phyloP scores from a whole-genome alignment of 2,329 filamentous ascomycete species.

The Arthrinium phaeospermum region DNA sequence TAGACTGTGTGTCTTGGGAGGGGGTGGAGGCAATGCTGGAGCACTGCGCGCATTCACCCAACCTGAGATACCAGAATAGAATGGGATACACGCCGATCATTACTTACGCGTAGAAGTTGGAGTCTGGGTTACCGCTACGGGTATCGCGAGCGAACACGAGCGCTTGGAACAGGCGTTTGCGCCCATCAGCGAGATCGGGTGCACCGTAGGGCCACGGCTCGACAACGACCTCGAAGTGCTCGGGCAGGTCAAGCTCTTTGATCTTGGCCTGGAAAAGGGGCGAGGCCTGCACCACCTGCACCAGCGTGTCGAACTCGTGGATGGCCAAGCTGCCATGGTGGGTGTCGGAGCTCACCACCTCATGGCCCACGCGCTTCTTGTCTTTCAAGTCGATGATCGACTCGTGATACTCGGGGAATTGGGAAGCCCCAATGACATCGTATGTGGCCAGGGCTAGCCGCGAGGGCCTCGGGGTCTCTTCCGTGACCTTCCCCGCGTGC shows the following conservation, averaged over 20 bases:
- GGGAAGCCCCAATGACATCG: background rate
- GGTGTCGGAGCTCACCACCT: background rate
- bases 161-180: constrained; percentile 54
- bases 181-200: constrained; percentile 44
- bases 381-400: background rate
- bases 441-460: background rate
- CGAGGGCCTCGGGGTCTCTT: background rate
- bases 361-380: background rate
- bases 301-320: constrained; percentile 43
- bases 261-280: constrained; percentile 53
- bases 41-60: too few relatives aligned
- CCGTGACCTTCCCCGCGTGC: constrained; percentile 6
- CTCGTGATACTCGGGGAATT: constrained; percentile 8
- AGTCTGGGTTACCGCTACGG: constrained; percentile 53
- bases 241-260: constrained; percentile 51
- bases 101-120: constrained; percentile 63
- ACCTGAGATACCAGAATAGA: too few relatives aligned
- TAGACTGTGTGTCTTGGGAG: too few relatives aligned
- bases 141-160: constrained; percentile 53
- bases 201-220: constrained; percentile 73
- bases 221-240: constrained; percentile 50
- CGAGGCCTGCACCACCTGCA: constrained; percentile 41
- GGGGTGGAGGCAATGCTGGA: too few relatives aligned
- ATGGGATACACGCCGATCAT: too few relatives aligned
- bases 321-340: constrained; percentile 1